Evolutionary conservation across 148 eudicot genomes (phyloP).

Genomic region (Amaranthus hypochondriacus): DNA sequence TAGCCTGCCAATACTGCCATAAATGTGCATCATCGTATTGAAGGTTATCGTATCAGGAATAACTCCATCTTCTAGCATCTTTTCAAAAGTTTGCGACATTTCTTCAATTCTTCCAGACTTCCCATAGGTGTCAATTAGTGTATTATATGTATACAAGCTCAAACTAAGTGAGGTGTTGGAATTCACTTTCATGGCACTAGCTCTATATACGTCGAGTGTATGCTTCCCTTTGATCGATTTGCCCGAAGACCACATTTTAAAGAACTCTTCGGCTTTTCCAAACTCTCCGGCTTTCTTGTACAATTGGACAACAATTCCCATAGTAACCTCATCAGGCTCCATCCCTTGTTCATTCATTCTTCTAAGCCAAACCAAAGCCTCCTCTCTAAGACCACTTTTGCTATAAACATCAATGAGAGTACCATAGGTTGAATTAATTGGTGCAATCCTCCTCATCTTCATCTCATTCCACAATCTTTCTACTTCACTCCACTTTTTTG

Average conservation of each 20-base stretch:
- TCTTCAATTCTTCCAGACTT: conserved; percentile 71
- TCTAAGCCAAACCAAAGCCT: conserved; percentile 64
- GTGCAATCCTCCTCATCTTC: conserved; percentile 46
- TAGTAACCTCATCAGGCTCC: conserved; percentile 89
- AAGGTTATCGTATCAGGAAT: conserved; percentile 74
- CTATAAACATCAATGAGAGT: conserved; percentile 89
- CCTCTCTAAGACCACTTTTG: conserved; percentile 65
- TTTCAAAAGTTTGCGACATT: conserved; percentile 58
- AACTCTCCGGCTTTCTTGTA: conserved; percentile 80
- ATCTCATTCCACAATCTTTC: conserved; percentile 74
- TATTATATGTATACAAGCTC: conserved; percentile 79
- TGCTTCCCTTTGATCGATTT: conserved; percentile 23
- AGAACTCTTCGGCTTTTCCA: conserved; percentile 72
- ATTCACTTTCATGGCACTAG: conserved; percentile 20
- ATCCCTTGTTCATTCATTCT: conserved; percentile 67
- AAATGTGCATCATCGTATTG: conserved; percentile 82
- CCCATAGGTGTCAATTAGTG: conserved; percentile 81
- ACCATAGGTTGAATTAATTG: conserved; percentile 76
- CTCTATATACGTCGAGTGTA: conserved; percentile 2
- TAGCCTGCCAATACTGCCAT: conserved; percentile 61
- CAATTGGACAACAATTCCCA: conserved; percentile 74
- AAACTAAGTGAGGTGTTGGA: conserved; percentile 34
- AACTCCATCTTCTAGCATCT: conserved; percentile 62
- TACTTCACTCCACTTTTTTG: conserved; percentile 54
- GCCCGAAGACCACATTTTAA: conserved; percentile 57